Percentiles rank a stretch among this genome's conserved stretches.
Evolutionary conservation across 2,329 filamentous ascomycete genomes (phyloP).

Genomic region (Setomelanomma holmii): DNA sequence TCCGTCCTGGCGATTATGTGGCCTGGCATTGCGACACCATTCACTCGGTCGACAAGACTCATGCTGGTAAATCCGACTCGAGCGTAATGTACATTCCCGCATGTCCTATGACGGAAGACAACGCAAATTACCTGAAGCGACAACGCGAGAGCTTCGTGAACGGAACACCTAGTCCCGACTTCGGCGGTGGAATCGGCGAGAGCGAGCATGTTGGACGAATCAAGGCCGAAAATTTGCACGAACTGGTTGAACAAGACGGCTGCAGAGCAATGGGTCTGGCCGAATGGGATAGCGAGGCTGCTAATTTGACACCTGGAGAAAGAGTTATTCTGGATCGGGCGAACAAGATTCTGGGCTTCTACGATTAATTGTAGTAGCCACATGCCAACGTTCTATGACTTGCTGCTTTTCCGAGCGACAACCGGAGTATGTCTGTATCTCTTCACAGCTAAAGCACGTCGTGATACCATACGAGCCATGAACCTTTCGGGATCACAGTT

Average conservation of each 20-base stretch:
- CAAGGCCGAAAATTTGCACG: constrained; percentile 47
- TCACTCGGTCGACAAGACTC: constrained; percentile 83
- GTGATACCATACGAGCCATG: too few relatives aligned
- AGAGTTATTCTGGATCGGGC: constrained; percentile 58
- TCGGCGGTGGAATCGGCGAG: constrained; percentile 70
- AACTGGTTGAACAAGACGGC: constrained; percentile 55
- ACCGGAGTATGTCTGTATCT: background rate
- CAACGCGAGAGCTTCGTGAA: constrained; percentile 75
- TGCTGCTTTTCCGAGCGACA: too few relatives aligned
- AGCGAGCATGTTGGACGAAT: constrained; percentile 54
- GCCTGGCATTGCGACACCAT: constrained; percentile 82
- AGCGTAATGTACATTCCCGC: constrained; percentile 90
- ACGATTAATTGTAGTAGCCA: constrained; percentile 19
- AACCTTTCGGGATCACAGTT: too few relatives aligned
- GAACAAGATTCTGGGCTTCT: constrained; percentile 63
- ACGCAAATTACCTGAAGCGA: constrained; percentile 72
- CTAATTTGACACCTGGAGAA: constrained; percentile 59
- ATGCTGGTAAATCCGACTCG: constrained; percentile 74
- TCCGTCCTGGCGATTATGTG: constrained; percentile 77
- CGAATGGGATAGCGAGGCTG: constrained; percentile 57
- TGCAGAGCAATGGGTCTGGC: constrained; percentile 63
- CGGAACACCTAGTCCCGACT: constrained; percentile 62
- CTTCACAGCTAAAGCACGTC: too few relatives aligned
- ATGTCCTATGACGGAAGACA: constrained; percentile 78
- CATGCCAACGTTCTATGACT: too few relatives aligned